Conservation (phyloP, 2,329 filamentous ascomycete species). For the Diaporthe ilicicola region DNA sequence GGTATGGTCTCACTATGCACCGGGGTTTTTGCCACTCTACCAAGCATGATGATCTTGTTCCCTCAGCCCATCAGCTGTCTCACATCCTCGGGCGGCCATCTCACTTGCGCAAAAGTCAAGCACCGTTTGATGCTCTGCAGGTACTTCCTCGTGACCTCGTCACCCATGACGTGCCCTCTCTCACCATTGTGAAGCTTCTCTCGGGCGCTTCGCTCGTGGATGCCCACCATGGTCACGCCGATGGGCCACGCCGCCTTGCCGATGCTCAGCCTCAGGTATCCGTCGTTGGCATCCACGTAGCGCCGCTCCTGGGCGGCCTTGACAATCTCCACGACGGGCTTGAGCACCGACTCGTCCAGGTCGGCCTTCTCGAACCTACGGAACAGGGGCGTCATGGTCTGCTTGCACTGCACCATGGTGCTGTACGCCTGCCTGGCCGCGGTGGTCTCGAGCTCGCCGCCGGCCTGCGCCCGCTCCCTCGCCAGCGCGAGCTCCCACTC, state of each 20-base stretch:
- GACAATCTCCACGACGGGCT: constrained; percentile 90
- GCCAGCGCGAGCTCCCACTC: constrained; percentile 86
- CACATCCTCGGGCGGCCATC: constrained; percentile 93
- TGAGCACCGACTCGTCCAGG: constrained; percentile 79
- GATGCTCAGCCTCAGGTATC: constrained; percentile 91
- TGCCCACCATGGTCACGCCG: constrained; percentile 99
- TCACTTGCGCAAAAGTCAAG: constrained; percentile 93
- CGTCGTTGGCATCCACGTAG: constrained; percentile 97
- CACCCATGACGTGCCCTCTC: constrained; percentile 95
- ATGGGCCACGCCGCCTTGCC: constrained; percentile 98
- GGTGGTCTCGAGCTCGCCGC: constrained; percentile 65
- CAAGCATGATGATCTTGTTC: neutral
- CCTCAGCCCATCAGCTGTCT: constrained; percentile 91
- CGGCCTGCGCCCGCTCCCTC: constrained; percentile 57
- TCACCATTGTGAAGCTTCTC: constrained; percentile 92
- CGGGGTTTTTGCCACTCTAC: neutral
- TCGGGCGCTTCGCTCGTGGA: constrained; percentile 93
- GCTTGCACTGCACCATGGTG: constrained; percentile 86
- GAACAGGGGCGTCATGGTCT: constrained; percentile 90
- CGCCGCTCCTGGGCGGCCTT: constrained; percentile 86
- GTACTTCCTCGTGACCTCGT: constrained; percentile 94
- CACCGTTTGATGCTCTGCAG: constrained; percentile 98
- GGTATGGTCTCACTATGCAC: neutral
- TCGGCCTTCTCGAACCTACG: constrained; percentile 85
- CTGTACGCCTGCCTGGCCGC: constrained; percentile 83